A percentile compares a stretch with the other conserved stretches of the same genome.
phyloP scores from a whole-genome alignment of 257 asterid species.

The Ligustrum vulgare region DNA sequence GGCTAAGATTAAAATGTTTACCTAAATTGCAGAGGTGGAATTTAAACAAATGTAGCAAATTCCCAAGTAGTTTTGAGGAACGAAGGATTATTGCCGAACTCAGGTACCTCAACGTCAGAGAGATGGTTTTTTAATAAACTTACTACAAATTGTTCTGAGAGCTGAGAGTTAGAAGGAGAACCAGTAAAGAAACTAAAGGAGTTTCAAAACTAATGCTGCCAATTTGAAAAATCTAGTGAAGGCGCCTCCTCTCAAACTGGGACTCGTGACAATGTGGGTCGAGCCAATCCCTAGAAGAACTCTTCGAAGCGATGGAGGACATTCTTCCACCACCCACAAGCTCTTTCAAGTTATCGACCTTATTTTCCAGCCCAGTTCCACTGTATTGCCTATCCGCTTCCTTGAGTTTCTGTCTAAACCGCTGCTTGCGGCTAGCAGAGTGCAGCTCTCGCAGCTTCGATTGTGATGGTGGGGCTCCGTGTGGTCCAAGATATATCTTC shows the following conservation, averaged over 20 bases:
- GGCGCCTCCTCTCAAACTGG: slow-evolving; percentile 61
- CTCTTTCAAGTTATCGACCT: slow-evolving; percentile 73
- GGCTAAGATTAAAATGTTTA: too few species aligned
- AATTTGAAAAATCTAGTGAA: slow-evolving; percentile 21
- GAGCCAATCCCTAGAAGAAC: slow-evolving; percentile 77
- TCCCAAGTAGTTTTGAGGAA: not conserved
- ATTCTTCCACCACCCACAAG: slow-evolving; percentile 76
- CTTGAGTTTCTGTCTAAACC: slow-evolving; percentile 71
- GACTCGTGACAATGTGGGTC: slow-evolving; percentile 95
- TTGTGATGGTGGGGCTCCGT: slow-evolving; percentile 88
- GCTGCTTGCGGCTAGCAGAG: slow-evolving; percentile 62
- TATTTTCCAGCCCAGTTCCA: slow-evolving; percentile 75
- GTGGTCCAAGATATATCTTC: slow-evolving; percentile 85
- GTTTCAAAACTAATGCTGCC: slow-evolving; percentile 1
- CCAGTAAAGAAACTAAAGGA: not conserved
- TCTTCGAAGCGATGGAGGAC: slow-evolving; percentile 37
- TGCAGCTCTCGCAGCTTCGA: slow-evolving; percentile 66
- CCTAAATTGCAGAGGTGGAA: too few species aligned
- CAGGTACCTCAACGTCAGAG: not conserved
- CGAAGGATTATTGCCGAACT: slow-evolving; percentile 14
- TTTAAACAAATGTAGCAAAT: not conserved
- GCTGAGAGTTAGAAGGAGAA: not conserved
- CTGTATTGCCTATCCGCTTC: slow-evolving; percentile 67
- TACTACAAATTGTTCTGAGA: slow-evolving; percentile 18
- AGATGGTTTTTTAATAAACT: not conserved